Evolutionary conservation across 768 basidiomycete species (phyloP).

Genomic region (Suillus lakei): DNA sequence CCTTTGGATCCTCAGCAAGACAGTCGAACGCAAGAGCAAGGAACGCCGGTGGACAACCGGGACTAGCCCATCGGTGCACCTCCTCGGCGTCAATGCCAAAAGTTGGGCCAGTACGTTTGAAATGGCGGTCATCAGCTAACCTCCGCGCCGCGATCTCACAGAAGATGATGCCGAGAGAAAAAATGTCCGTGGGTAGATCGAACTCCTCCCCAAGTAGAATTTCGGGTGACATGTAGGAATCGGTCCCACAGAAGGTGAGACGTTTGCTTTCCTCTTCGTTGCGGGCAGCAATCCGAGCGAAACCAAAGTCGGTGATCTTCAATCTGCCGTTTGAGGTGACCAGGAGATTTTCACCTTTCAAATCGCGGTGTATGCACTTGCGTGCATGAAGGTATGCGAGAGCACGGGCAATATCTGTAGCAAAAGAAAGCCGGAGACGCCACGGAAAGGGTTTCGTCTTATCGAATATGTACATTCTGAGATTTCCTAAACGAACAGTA

Average conservation of each 20-base stretch:
- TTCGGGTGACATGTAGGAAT: constrained; percentile 97
- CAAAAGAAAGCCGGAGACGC: constrained; percentile 92
- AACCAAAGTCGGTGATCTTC: constrained; percentile 99
- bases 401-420: constrained; percentile 91
- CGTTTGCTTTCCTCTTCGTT: constrained; percentile 89
- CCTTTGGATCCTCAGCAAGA: constrained; percentile 61
- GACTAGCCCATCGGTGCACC: constrained; percentile 64
- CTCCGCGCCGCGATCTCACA: constrained; percentile 87
- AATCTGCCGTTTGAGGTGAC: constrained; percentile 92
- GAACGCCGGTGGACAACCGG: constrained; percentile 81
- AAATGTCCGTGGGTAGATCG: constrained; percentile 92
- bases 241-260: constrained; percentile 87
- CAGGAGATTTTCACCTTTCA: constrained; percentile 98
- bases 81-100: constrained; percentile 83
- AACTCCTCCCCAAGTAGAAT: constrained; percentile 92
- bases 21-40: constrained; percentile 82
- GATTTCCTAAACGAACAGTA: constrained; percentile 51
- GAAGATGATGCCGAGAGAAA: constrained; percentile 91
- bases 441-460: constrained; percentile 86
- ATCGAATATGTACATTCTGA: constrained; percentile 90
- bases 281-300: constrained; percentile 91
- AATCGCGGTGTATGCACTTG: constrained; percentile 86
- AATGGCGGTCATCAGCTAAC: constrained; percentile 82
- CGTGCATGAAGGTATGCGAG: constrained; percentile 98
- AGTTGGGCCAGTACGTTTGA: constrained; percentile 77